phyloP scores from a whole-genome alignment of 2,329 filamentous ascomycete genomes.

The Pseudocercospora pini-densiflorae region DNA sequence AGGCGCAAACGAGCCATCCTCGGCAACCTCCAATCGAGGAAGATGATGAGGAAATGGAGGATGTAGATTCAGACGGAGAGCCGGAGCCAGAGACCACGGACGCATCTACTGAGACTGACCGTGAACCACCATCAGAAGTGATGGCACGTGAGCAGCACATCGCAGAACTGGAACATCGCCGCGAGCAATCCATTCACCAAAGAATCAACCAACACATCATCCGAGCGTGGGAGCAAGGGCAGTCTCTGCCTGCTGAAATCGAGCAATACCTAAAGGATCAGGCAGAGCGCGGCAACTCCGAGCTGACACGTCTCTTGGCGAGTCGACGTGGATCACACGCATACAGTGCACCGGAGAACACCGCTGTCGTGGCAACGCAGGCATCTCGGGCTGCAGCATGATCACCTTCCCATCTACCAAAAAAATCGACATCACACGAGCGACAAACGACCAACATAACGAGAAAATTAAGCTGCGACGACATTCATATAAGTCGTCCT shows the following conservation, averaged over 20 bases:
- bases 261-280: conserved; percentile 43
- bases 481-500: background rate
- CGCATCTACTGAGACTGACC: conserved; percentile 22
- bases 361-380: conserved; percentile 24
- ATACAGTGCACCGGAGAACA: conserved; percentile 24
- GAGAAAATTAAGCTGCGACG: background rate
- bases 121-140: conserved; percentile 28
- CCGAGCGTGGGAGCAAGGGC: conserved; percentile 38
- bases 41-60: conserved; percentile 34
- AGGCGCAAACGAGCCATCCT: conserved; percentile 26
- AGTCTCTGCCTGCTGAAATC: conserved; percentile 39
- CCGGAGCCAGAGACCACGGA: conserved; percentile 21
- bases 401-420: background rate
- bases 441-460: background rate
- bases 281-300: conserved; percentile 35
- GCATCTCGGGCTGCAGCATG: conserved; percentile 30
- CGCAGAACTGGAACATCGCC: conserved; percentile 31
- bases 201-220: conserved; percentile 38
- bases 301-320: conserved; percentile 23
- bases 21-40: conserved; percentile 29
- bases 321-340: conserved; percentile 24
- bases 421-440: background rate
- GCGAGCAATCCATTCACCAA: conserved; percentile 32
- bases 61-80: conserved; percentile 30
- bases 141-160: conserved; percentile 34